A percentile compares a stretch with the other conserved stretches of the same genome.
phyloP scores from a whole-genome alignment of 148 eudicot species.

The Bassia scoparia region DNA sequence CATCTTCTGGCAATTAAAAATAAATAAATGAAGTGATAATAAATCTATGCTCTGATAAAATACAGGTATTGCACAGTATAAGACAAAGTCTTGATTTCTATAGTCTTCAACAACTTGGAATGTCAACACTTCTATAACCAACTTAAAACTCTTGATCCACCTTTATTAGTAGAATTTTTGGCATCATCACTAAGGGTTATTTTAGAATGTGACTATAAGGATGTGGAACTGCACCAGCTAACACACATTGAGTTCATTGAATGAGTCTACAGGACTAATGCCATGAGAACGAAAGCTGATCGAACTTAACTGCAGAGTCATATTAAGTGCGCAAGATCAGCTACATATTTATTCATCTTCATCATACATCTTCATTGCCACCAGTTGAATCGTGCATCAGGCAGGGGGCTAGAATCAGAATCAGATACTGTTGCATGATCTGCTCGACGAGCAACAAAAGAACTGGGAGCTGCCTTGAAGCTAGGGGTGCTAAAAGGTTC shows the following conservation, averaged over 20 bases:
- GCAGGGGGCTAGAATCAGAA: slow-evolving; percentile 59
- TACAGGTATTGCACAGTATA: background rate
- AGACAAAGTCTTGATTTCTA: background rate
- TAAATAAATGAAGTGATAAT: too few relatives aligned
- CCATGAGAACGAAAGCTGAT: slow-evolving; percentile 56
- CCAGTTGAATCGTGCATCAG: slow-evolving; percentile 56
- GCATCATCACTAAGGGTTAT: background rate
- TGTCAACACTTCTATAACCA: background rate
- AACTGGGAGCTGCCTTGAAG: slow-evolving; percentile 54
- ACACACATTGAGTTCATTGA: background rate
- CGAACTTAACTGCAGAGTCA: slow-evolving; percentile 76
- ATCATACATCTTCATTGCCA: slow-evolving; percentile 84
- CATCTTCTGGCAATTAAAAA: too few relatives aligned
- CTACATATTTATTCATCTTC: slow-evolving; percentile 74
- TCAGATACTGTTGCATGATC: slow-evolving; percentile 44
- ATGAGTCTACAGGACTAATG: slow-evolving; percentile 45
- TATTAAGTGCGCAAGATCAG: slow-evolving; percentile 83
- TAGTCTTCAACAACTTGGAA: background rate
- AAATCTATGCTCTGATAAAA: too few relatives aligned
- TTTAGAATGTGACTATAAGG: background rate
- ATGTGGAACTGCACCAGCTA: background rate
- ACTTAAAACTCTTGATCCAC: background rate
- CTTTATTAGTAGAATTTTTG: background rate
- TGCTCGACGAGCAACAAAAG: slow-evolving; percentile 71
- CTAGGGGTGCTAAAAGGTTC: slow-evolving; percentile 75